phyloP scores from a whole-genome alignment of 495 filamentous ascomycete species.

The Bacidia gigantensis region DNA sequence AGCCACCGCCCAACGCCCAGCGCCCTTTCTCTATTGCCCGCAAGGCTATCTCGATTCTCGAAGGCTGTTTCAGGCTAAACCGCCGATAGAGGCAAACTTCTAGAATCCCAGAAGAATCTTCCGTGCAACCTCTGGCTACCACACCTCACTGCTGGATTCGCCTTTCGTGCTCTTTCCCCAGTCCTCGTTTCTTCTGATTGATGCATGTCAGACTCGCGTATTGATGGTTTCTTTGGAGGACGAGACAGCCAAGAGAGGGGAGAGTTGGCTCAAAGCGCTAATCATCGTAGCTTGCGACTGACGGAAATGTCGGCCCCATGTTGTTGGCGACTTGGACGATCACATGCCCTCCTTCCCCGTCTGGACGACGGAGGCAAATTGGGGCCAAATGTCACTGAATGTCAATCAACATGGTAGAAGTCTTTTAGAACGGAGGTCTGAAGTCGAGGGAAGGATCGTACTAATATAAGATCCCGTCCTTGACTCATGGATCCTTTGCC shows the following conservation, averaged over 20 bases:
- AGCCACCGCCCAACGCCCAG: too few relatives aligned
- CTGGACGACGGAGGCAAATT: background rate
- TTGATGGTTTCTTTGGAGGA: too few relatives aligned
- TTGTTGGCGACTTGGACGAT: too few relatives aligned
- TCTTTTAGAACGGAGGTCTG: background rate
- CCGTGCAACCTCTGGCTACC: too few relatives aligned
- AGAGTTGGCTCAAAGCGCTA: too few relatives aligned
- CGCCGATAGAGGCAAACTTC: background rate
- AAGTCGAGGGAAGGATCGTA: background rate
- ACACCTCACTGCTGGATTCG: too few relatives aligned
- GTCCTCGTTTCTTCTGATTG: too few relatives aligned
- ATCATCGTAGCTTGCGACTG: background rate
- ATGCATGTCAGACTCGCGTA: background rate
- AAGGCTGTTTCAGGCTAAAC: background rate
- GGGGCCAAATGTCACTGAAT: background rate
- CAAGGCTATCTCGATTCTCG: background rate
- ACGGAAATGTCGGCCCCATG: background rate
- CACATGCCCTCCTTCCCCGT: background rate
- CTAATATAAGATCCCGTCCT: background rate
- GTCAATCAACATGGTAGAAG: background rate
- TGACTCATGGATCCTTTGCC: background rate
- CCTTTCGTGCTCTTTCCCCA: too few relatives aligned
- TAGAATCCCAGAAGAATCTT: too few relatives aligned
- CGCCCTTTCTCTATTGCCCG: background rate
- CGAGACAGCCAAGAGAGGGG: too few relatives aligned